Evolutionary conservation across 768 basidiomycete species (phyloP).

Genomic region (Boletus rubropictus): DNA sequence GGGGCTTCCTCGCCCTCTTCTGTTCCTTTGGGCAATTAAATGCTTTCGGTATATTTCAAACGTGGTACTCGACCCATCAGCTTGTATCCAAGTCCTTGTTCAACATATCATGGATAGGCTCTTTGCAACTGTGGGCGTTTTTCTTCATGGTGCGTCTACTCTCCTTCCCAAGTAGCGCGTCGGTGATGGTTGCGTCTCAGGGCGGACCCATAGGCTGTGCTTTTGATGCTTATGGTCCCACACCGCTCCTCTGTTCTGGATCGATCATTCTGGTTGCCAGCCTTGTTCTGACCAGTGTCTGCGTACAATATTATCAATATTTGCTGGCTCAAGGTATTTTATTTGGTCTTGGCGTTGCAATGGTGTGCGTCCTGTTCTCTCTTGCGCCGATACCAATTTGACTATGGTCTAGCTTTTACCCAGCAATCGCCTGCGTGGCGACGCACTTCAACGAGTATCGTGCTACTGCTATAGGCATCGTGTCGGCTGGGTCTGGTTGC

Average conservation of each 20-base stretch:
- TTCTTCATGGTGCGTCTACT: constrained; percentile 54
- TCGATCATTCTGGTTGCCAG: constrained; percentile 44
- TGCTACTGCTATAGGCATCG: constrained; percentile 68
- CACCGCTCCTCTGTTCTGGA: constrained; percentile 46
- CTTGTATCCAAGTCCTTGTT: constrained; percentile 45
- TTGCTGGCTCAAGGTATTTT: constrained; percentile 58
- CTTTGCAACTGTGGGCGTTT: constrained; percentile 61
- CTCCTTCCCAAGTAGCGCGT: not conserved
- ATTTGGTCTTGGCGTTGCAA: constrained; percentile 59
- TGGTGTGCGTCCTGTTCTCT: constrained; percentile 43
- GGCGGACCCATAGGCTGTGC: constrained; percentile 56
- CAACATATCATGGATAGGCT: constrained; percentile 67
- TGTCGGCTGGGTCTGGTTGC: constrained; percentile 61
- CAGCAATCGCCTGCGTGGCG: constrained; percentile 58
- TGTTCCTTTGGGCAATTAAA: constrained; percentile 69
- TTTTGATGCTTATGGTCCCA: constrained; percentile 59
- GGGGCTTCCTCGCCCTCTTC: constrained; percentile 61
- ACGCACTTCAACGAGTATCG: constrained; percentile 62
- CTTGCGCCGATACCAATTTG: constrained; percentile 3
- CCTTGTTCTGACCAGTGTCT: constrained; percentile 58
- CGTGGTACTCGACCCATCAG: constrained; percentile 61
- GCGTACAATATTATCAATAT: constrained; percentile 53
- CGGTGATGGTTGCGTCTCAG: constrained; percentile 29
- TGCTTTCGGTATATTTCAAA: constrained; percentile 67
- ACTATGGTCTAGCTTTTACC: constrained; percentile 53